These are phyloP conservation scores for Mycena sp. DNA, from an alignment of 1,284 basidiomycete genomes.

Conservation along the genomic window DNA sequence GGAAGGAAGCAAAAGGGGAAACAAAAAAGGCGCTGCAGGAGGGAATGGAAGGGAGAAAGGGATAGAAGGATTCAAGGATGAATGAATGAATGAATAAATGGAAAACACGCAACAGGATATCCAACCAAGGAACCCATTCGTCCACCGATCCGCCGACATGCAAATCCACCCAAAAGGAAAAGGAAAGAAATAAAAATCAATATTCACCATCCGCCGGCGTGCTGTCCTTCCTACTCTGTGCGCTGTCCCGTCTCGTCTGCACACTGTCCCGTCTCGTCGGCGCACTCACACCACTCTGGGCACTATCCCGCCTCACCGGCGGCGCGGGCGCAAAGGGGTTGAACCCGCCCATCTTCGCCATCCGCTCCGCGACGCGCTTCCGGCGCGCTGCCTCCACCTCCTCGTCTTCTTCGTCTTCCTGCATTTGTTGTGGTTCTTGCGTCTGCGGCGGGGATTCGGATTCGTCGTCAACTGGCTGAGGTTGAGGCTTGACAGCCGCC, in stretches of 20 bases:
- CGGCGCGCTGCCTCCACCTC: constrained; percentile 64
- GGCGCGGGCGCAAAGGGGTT: constrained; percentile 51
- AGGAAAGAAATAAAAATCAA: constrained; percentile 45
- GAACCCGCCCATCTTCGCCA: constrained; percentile 73
- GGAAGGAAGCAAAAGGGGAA: constrained; percentile 17
- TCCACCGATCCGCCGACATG: neutral
- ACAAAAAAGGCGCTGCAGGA: no score
- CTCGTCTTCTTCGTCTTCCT: constrained; percentile 27
- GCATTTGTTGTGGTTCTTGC: neutral
- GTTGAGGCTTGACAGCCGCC: no score
- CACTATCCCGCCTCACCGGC: neutral
- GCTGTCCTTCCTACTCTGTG: constrained; percentile 27
- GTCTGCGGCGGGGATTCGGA: no score
- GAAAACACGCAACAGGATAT: neutral
- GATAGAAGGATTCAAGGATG: no score
- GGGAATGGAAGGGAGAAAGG: neutral
- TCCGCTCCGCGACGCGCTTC: constrained; percentile 64
- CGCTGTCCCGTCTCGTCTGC: constrained; percentile 5
- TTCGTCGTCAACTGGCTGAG: no score
- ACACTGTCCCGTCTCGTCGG: no score
- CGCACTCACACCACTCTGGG: no score
- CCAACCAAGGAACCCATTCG: no score
- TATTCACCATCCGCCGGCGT: constrained; percentile 61
- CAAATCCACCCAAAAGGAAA: neutral
- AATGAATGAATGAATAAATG: neutral